Conservation (phyloP, 2,329 filamentous ascomycete species). For the Trichoderma sp. region DNA sequence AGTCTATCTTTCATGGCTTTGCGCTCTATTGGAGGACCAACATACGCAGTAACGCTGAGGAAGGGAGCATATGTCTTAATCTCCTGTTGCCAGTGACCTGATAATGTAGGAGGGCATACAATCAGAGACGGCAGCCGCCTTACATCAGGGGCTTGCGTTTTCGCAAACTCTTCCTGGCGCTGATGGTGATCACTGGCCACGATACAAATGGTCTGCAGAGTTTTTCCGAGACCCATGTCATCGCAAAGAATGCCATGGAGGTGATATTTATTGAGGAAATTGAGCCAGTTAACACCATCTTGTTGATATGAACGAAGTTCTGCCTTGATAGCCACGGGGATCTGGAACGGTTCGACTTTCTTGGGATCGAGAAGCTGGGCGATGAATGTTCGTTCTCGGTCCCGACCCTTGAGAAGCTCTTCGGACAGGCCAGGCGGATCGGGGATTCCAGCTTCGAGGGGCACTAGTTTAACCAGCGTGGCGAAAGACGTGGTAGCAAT, state of each 20-base stretch:
- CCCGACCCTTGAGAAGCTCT: constrained; percentile 83
- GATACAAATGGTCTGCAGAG: constrained; percentile 94
- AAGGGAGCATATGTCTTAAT: constrained; percentile 96
- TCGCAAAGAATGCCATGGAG: constrained; percentile 98
- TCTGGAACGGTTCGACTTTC: constrained; percentile 91
- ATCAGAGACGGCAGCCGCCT: constrained; percentile 86
- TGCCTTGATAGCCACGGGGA: constrained; percentile 96
- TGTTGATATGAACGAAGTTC: constrained; percentile 96
- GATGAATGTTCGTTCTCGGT: constrained; percentile 95
- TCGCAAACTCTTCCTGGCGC: constrained; percentile 84
- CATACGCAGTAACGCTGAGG: constrained; percentile 84
- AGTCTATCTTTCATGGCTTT: constrained; percentile 69
- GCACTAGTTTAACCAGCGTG: constrained; percentile 94
- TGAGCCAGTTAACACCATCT: constrained; percentile 97
- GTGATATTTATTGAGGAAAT: constrained; percentile 97
- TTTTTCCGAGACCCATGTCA: constrained; percentile 99
- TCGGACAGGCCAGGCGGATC: constrained; percentile 92
- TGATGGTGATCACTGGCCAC: constrained; percentile 97
- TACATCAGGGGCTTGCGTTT: constrained; percentile 75
- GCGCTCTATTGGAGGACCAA: constrained; percentile 83
- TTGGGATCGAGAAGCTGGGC: constrained; percentile 93
- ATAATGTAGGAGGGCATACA: constrained; percentile 92
- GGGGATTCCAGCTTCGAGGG: constrained; percentile 93
- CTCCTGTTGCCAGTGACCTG: constrained; percentile 98
- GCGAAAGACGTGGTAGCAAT: constrained; percentile 97